Base-by-base conservation (phyloP, 768 basidiomycete species). In the Termitomyces sp. region DNA sequence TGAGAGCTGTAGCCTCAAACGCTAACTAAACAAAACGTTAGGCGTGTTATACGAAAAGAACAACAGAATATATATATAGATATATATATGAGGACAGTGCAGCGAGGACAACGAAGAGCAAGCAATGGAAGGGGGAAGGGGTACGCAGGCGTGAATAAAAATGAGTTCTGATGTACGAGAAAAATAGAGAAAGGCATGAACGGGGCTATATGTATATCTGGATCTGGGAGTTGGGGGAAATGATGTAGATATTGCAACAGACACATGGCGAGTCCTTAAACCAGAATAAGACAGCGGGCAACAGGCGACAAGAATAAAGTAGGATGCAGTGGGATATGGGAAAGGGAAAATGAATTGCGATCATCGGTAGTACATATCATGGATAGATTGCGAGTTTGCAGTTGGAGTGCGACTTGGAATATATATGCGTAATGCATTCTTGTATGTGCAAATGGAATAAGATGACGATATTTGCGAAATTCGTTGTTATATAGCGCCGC, bases 351-450 rank as follows among this genome's bases (percentile, higher is more conserved):
- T 58, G 57, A 54, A 47, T 56, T 62, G 60, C 58, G 59, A 60
- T 62, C 60, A 56, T 60, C 60, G 59, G 62, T 71, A 66, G 65
- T 70, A 69, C 67, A 71, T 51, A 51, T 50, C 37, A 40, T 70
- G 70, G 62, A 62, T 63, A 65, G 57, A 60, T 62, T 60, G 64
- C 61, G 60, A 60, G 31, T 46, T 62, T 67, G 62, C 58, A 42
- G 57, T 50, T 53, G 60, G 47, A 65, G 62, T 59, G 61, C 60
- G 66, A 66, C 55, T 62, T 59, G 64, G 57, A 63, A 58, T 65
- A 62, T 62, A 56, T 62, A 60, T 62, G 65, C 59, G 60, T 66
- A 63, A 56, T 63, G 57, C 62, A 54, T 62, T 60, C 58, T 65
- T 60, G 62, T 56, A 56, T 67, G 64, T 64, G 63, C 60, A 59